Conservation (phyloP, 2,329 filamentous ascomycete species). For the Diaporthe vexans region DNA sequence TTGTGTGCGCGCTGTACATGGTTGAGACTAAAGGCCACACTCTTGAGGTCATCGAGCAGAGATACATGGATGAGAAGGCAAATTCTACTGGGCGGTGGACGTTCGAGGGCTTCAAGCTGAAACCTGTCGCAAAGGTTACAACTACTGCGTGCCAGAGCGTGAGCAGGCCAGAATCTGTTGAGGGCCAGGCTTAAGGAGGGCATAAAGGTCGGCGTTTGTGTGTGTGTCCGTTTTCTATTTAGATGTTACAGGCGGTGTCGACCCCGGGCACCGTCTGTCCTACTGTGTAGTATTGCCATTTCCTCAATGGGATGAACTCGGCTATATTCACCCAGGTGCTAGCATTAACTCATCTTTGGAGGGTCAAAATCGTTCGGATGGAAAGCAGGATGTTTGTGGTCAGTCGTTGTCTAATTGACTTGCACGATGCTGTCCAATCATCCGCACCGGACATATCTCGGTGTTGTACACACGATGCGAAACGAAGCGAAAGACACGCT, state of each 20-base stretch:
- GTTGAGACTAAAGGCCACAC: slow-evolving; percentile 58
- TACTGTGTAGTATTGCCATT: background rate
- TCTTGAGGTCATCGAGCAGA: slow-evolving; percentile 56
- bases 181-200: background rate
- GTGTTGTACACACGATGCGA: background rate
- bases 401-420: background rate
- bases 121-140: slow-evolving; percentile 7
- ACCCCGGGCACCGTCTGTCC: background rate
- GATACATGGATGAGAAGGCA: slow-evolving; percentile 36
- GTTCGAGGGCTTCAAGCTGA: slow-evolving; percentile 35
- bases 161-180: slow-evolving; percentile 23
- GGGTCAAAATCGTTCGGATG: background rate
- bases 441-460: slow-evolving; percentile 13
- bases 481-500: background rate
- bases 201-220: background rate
- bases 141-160: background rate
- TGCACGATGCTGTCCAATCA: background rate
- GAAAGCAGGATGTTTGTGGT: background rate
- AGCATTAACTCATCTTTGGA: background rate
- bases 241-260: background rate
- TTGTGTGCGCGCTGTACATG: slow-evolving; percentile 57
- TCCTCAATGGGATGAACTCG: background rate
- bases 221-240: background rate
- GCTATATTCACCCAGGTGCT: background rate
- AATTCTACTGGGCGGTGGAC: slow-evolving; percentile 25